Base-by-base conservation (phyloP, 2,329 filamentous ascomycete species). In the Pseudogymnoascus pannorum region DNA sequence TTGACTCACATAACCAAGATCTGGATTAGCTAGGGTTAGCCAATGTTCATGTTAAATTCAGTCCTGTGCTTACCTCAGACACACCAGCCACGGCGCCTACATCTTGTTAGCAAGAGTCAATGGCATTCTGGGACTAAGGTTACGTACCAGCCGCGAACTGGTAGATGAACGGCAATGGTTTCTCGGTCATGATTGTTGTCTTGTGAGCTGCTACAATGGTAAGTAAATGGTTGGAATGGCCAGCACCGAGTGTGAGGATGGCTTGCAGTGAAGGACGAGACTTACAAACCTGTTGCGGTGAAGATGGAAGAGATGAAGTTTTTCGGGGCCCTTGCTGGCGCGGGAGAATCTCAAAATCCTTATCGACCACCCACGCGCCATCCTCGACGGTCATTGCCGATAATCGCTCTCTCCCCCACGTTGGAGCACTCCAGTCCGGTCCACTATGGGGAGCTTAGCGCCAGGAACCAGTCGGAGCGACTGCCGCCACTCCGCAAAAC, bases 41-140 rank as follows among this genome's bases (percentile, higher is more conserved):
- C 62, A 70, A 63, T 54, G 29, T 42, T 54, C 31, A 60, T 60
- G 33, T 9, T 40, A 31, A 64, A 22, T 54, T 61, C 40, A 5
- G 31, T 16, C 35, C 40, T 26, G 54, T 51, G 79, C 87, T 77
- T 81, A 92, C 92, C 85, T 99, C 94, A 70, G 93, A 97, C 67
- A 99, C 92, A 81, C 94, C 94, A 73, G 94, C 94, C 74, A 99
- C 89, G 74, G 94, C 94, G 79, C 88, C 87, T 90, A 69, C 36
- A 68, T 64, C 65, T 44, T 65, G 70, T 70, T 18, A 66, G 68
- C 64, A 68, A 54, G 16, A 31, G 48, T 67, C 66, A 65, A 67
- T 65, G 64, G 66, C 65, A 64, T 64, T 63, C 68, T 68, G 66
- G 33, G 60, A 51, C 44, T 54, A 31, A 40, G 63, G 59, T 62